Evolutionary conservation across 768 basidiomycete species (phyloP).

Genomic region (Boletus tylopilopsis): DNA sequence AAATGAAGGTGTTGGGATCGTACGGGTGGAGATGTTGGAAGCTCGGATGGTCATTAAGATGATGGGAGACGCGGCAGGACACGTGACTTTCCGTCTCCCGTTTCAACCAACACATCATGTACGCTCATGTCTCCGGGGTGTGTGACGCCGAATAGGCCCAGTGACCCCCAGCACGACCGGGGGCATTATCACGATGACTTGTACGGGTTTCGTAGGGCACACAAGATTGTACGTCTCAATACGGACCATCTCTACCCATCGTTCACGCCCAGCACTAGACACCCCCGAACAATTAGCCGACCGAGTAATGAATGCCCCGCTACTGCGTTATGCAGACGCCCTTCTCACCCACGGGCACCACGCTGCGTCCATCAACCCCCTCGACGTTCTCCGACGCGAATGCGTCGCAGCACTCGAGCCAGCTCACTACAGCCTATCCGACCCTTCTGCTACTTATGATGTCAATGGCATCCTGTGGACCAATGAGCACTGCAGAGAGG

Average conservation of each 20-base stretch:
- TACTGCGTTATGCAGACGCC: constrained; percentile 87
- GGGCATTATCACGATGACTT: constrained; percentile 71
- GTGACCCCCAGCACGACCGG: neutral
- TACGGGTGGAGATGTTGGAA: no score
- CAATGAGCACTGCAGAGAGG: constrained; percentile 20
- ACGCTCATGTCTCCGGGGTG: constrained; percentile 10
- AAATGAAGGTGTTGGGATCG: constrained; percentile 43
- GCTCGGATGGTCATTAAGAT: no score
- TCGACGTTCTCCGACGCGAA: constrained; percentile 84
- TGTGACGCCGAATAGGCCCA: constrained; percentile 9
- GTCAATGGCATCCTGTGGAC: constrained; percentile 85
- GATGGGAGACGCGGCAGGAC: no score
- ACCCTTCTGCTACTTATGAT: constrained; percentile 54
- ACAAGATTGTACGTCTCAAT: constrained; percentile 62
- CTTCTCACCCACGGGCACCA: constrained; percentile 83
- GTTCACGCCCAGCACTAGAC: constrained; percentile 38
- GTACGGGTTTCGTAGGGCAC: constrained; percentile 69
- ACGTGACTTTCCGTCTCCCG: no score
- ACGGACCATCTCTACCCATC: neutral
- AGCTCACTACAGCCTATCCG: constrained; percentile 65
- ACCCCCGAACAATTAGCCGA: constrained; percentile 63
- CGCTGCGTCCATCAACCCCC: constrained; percentile 81
- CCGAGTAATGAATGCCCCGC: constrained; percentile 66
- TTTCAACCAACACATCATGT: no score
- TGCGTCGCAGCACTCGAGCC: constrained; percentile 75